Evolutionary conservation across 495 filamentous ascomycete species (phyloP).

Genomic region (Xylaria intraflava): DNA sequence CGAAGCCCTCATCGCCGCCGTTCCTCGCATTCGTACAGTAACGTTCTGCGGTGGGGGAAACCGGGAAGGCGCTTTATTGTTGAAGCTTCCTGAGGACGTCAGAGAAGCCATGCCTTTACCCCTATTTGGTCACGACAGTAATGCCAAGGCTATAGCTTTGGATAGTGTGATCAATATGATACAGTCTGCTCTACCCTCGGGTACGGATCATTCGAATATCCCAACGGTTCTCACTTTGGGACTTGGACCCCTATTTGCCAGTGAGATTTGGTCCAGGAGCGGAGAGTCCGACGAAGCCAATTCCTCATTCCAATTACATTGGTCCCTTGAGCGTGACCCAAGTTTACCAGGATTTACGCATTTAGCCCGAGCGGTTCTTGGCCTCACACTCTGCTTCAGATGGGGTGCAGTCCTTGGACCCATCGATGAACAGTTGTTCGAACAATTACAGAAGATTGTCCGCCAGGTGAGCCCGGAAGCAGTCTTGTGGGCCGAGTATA

Average conservation of each 20-base stretch:
- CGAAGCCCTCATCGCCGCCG: slow-evolving; percentile 57
- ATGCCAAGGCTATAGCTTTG: slow-evolving; percentile 36
- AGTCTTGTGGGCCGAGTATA: slow-evolving; percentile 40
- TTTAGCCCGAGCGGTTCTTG: slow-evolving; percentile 60
- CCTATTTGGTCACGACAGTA: slow-evolving; percentile 37
- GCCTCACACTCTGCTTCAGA: slow-evolving; percentile 66
- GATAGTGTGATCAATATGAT: slow-evolving; percentile 43
- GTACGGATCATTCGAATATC: slow-evolving; percentile 45
- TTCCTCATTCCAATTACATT: slow-evolving; percentile 63
- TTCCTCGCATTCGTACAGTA: slow-evolving; percentile 65
- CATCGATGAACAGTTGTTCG: slow-evolving; percentile 36
- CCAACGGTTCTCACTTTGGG: slow-evolving; percentile 34
- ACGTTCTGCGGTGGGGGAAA: slow-evolving; percentile 83
- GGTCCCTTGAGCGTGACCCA: slow-evolving; percentile 62
- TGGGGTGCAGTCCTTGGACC: slow-evolving; percentile 61
- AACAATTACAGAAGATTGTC: slow-evolving; percentile 33
- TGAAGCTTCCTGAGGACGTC: slow-evolving; percentile 51
- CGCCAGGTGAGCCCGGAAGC: slow-evolving; percentile 26
- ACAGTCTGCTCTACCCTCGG: slow-evolving; percentile 46
- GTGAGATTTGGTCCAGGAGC: slow-evolving; percentile 40
- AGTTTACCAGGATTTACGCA: slow-evolving; percentile 70
- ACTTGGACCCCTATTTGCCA: slow-evolving; percentile 35
- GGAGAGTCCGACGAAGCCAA: slow-evolving; percentile 43
- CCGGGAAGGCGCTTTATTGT: slow-evolving; percentile 72
- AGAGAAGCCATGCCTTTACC: slow-evolving; percentile 60